phyloP scores from a whole-genome alignment of 2,329 filamentous ascomycete genomes.

The Westerdykella sp. region DNA sequence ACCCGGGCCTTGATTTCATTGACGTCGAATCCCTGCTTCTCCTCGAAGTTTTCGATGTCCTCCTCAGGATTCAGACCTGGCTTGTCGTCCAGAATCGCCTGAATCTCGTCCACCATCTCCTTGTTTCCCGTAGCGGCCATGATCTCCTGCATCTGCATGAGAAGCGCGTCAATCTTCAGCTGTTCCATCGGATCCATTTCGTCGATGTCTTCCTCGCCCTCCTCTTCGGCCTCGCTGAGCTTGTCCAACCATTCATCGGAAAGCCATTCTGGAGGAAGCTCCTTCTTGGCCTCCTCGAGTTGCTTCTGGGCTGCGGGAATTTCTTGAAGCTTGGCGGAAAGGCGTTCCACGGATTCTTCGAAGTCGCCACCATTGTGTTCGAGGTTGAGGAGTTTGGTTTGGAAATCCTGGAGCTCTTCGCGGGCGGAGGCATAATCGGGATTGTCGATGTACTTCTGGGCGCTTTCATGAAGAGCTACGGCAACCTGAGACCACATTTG shows the following conservation, averaged over 20 bases:
- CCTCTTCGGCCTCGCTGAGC: slow-evolving; percentile 2
- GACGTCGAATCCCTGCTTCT: slow-evolving; percentile 14
- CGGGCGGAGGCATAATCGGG: slow-evolving; percentile 20
- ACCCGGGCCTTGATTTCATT: slow-evolving; percentile 10
- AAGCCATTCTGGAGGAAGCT: slow-evolving; percentile 2
- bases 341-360: slow-evolving; percentile 11
- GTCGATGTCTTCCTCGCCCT: neutral
- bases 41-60: slow-evolving; percentile 9
- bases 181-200: neutral
- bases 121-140: slow-evolving; percentile 18
- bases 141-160: slow-evolving; percentile 23
- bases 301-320: slow-evolving; percentile 15
- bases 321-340: slow-evolving; percentile 12
- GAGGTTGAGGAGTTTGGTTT: slow-evolving; percentile 17
- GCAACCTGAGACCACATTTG: slow-evolving; percentile 14
- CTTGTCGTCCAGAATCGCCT: slow-evolving; percentile 15
- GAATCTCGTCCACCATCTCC: slow-evolving; percentile 17
- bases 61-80: slow-evolving; percentile 1
- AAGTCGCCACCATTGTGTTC: slow-evolving; percentile 20
- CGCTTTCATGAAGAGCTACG: slow-evolving; percentile 14
- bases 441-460: slow-evolving; percentile 25
- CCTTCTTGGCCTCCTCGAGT: slow-evolving; percentile 7
- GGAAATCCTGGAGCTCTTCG: slow-evolving; percentile 19
- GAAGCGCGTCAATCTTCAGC: slow-evolving; percentile 16
- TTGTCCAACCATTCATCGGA: neutral